Evolutionary conservation across 441 rosid genomes (phyloP).

Genomic region (Jatropha multifida): DNA sequence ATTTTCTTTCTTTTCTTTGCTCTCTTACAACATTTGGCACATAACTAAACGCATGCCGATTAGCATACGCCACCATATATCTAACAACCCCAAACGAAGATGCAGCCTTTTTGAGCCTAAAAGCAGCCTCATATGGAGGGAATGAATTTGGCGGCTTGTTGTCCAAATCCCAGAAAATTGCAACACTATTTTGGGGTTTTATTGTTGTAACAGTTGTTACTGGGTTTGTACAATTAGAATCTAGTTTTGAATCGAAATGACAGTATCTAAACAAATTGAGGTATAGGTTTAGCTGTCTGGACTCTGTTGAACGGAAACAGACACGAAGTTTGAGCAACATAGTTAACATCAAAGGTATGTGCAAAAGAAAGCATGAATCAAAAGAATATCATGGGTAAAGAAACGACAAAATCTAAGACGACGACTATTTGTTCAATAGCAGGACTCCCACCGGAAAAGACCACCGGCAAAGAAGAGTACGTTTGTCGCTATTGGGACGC

Average conservation of each 20-base stretch:
- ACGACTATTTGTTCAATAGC: not conserved
- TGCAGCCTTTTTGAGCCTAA: conserved; percentile 61
- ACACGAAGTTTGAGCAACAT: conserved; percentile 21
- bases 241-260: conserved; percentile 28
- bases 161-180: conserved; percentile 84
- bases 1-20: conserved; percentile 53
- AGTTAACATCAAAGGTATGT: not conserved
- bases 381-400: not conserved
- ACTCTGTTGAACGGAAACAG: conserved; percentile 9
- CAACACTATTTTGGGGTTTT: conserved; percentile 38
- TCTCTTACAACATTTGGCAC: conserved; percentile 55
- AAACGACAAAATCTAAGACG: not conserved
- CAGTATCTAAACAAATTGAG: conserved; percentile 18
- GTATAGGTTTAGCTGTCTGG: conserved; percentile 19
- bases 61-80: conserved; percentile 66
- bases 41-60: conserved; percentile 55
- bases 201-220: conserved; percentile 24
- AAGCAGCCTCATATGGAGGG: conserved; percentile 74
- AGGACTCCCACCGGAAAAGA: not conserved
- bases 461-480: not conserved
- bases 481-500: not conserved
- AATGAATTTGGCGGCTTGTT: conserved; percentile 67
- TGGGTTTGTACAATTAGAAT: conserved; percentile 29
- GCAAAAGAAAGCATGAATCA: not conserved
- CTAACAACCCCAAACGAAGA: conserved; percentile 61